Conservation (phyloP, 192 early-diverging fungal species). For the Anaeromyces robustus region DNA sequence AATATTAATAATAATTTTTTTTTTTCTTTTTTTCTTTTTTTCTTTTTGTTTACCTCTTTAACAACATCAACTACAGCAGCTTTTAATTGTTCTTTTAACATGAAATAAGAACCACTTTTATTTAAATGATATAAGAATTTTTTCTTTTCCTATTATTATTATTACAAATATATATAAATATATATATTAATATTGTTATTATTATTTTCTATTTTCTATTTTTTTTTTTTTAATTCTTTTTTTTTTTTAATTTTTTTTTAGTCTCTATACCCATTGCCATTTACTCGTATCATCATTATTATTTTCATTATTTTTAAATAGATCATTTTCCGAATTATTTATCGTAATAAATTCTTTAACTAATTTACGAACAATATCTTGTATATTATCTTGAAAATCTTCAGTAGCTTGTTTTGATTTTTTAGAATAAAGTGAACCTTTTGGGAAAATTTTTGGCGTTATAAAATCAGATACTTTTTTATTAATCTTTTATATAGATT, state of each 20-base stretch:
- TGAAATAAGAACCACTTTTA: slow-evolving; percentile 37
- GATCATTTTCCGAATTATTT: neutral
- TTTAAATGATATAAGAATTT: slow-evolving; percentile 41
- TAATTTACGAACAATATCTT: slow-evolving; percentile 25
- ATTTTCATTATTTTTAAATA: slow-evolving; percentile 1
- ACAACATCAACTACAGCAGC: slow-evolving; percentile 34
- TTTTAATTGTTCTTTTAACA: slow-evolving; percentile 39
- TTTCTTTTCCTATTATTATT: slow-evolving; percentile 19
- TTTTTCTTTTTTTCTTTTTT: too few relatives aligned
- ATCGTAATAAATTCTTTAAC: slow-evolving; percentile 22
- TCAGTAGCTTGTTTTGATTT: slow-evolving; percentile 27
- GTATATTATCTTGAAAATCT: slow-evolving; percentile 24
- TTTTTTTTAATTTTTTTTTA: neutral
- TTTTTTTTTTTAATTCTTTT: slow-evolving; percentile 1
- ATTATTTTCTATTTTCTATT: slow-evolving; percentile 6
- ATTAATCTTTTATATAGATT: slow-evolving; percentile 18
- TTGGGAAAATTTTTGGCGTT: slow-evolving; percentile 21
- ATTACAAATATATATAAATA: neutral
- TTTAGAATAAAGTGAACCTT: slow-evolving; percentile 21
- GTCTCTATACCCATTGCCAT: neutral
- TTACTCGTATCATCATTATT: neutral
- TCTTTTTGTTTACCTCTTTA: slow-evolving; percentile 16
- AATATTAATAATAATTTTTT: too few relatives aligned
- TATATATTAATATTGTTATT: too few relatives aligned
- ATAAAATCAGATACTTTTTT: slow-evolving; percentile 39